Evolutionary conservation across 768 basidiomycete species (phyloP), one percentile per base, ranked within the genome.

Genomic region (Clavulina sp.): DNA sequence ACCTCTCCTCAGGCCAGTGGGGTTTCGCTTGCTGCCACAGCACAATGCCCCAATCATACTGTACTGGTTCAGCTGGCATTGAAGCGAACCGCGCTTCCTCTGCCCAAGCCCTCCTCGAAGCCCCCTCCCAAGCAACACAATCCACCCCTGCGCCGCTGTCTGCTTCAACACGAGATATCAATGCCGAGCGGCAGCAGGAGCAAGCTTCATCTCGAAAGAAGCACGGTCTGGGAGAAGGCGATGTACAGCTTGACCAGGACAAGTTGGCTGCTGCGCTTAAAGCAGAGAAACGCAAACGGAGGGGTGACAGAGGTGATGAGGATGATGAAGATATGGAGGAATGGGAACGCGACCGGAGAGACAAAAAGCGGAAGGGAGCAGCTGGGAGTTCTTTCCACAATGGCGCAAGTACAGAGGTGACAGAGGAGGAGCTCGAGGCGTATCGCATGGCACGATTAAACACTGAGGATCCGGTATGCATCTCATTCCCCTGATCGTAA

Each of bases 11-110:
- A 2, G 76, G 80, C 13, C 61, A 69, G 54, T 99, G 95, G 95
- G 95, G 95, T 33, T 99, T 82, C 64, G 81, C 77, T 26, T 99
- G 95, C 64, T 99, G 95, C 61, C 92, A 95, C 61, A 91, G 89
- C 6, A 71, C 61, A 41, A 69, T 88, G 28, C 82, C 88, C 59
- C 68, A 84, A 48, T 92, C 92, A 18, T 96, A 96, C 63, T 96
- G 92, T 62, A 79, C 91, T 50, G 92, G 92, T 3, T 62, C 75
- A 62, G 85, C 80, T 28, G 89, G 86, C 54, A 92, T 83, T 55
- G 75, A 77, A 56, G 86, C 88, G 19, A 66, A 77, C 21, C 63
- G 76, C 18, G 82, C 84, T n/a, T 85, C 86, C 1, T 80, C 73
- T 56, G 83, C 80, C 5, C 74, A 78, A 57, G 70, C 74, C 41